Evolutionary conservation across 164 flowering plant genomes (phyloP).

Genomic region (Houttuynia cordata): DNA sequence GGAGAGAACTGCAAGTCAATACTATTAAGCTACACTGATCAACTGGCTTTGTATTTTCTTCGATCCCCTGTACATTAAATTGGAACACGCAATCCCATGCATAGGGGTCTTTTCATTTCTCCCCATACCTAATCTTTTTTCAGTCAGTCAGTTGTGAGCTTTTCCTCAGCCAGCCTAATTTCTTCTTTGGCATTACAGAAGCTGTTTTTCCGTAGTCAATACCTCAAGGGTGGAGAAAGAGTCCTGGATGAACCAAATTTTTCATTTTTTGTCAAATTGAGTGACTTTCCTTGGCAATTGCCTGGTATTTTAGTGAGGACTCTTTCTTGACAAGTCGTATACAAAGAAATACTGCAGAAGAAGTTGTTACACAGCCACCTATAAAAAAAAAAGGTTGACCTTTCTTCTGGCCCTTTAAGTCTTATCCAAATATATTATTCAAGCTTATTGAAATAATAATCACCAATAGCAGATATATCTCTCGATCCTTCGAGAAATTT

Average conservation of each 20-base stretch:
- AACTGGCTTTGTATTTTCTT: not conserved
- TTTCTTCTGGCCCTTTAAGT: not conserved
- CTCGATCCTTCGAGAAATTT: no score
- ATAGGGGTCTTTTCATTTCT: not conserved
- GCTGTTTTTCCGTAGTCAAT: not conserved
- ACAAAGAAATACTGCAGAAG: not conserved
- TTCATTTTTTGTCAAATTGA: not conserved
- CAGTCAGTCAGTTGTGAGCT: not conserved
- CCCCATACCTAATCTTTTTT: not conserved
- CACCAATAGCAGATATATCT: no score
- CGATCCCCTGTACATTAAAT: not conserved
- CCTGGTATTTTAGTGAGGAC: not conserved
- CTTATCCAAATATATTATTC: not conserved
- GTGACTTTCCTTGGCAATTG: not conserved
- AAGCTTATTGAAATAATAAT: not conserved
- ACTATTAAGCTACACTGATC: not conserved
- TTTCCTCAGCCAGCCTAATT: not conserved
- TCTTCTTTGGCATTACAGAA: not conserved
- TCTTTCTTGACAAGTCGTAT: not conserved
- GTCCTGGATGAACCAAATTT: no score
- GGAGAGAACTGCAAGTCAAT: not conserved
- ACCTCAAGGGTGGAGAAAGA: not conserved
- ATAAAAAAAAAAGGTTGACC: not conserved
- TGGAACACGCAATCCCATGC: not conserved
- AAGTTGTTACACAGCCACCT: not conserved